Conservation (phyloP, 192 early-diverging fungal species). For the Physocladia obscura region DNA sequence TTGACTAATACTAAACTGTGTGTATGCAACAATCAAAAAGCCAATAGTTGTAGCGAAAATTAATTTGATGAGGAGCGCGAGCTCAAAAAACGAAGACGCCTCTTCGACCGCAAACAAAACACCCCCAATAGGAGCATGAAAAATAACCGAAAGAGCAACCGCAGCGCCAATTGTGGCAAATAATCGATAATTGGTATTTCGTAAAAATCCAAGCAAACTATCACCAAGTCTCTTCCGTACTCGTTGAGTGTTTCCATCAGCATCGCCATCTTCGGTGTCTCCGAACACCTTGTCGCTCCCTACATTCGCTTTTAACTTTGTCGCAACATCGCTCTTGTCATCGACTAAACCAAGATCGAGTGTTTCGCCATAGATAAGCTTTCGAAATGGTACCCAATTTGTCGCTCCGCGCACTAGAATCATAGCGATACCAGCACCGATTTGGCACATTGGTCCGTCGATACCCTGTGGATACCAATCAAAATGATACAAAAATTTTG, state of each 20-base stretch:
- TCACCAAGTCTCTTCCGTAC: constrained; percentile 6
- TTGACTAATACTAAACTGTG: not conserved
- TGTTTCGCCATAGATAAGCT: constrained; percentile 17
- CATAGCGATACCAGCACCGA: constrained; percentile 35
- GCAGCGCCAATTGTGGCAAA: constrained; percentile 43
- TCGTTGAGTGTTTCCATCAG: constrained; percentile 1
- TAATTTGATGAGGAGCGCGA: constrained; percentile 23
- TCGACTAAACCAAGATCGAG: constrained; percentile 5
- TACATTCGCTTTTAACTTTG: not conserved
- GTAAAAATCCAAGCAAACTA: constrained; percentile 30
- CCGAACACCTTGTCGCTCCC: not conserved
- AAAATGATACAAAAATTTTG: not conserved
- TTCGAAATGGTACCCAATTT: constrained; percentile 2
- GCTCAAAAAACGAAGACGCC: constrained; percentile 41
- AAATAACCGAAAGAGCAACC: constrained; percentile 39
- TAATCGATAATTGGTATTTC: constrained; percentile 27
- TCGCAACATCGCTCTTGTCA: constrained; percentile 5
- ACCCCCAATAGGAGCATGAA: constrained; percentile 37
- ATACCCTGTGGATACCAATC: constrained; percentile 27
- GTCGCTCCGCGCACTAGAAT: constrained; percentile 3
- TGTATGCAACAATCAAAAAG: constrained; percentile 28
- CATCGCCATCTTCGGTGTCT: not conserved
- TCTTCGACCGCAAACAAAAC: constrained; percentile 44
- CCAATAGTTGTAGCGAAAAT: constrained; percentile 35
- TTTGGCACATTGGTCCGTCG: constrained; percentile 40